Conservation (phyloP, 208 protist species). For the Crithidia sp. region DNA sequence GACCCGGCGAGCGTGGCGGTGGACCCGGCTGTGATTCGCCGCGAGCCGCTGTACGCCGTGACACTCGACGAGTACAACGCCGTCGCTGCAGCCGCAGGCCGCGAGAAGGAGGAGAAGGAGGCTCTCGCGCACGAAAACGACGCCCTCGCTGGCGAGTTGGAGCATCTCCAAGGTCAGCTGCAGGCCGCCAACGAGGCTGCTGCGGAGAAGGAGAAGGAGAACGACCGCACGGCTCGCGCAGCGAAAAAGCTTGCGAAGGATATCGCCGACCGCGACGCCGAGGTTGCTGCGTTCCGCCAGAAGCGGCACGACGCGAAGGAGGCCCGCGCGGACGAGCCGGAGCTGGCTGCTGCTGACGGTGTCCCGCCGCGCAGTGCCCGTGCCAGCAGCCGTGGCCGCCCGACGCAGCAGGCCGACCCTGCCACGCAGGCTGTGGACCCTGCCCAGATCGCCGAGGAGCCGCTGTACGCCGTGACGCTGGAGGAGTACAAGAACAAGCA, state of each 20-base stretch:
- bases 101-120: too few relatives aligned
- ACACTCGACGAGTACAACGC: too few relatives aligned
- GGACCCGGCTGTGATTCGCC: too few relatives aligned
- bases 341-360: neutral
- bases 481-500: constrained; percentile 16
- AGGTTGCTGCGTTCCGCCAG: neutral
- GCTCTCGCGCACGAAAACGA: too few relatives aligned
- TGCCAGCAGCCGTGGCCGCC: constrained; percentile 6
- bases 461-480: neutral
- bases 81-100: constrained; percentile 22
- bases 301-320: neutral
- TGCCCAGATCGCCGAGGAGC: neutral
- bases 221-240: too few relatives aligned
- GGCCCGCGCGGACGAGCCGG: neutral
- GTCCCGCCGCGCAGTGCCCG: neutral
- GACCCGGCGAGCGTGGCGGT: too few relatives aligned
- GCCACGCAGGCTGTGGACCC: constrained; percentile 2
- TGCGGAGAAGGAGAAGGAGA: neutral
- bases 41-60: too few relatives aligned
- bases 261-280: neutral
- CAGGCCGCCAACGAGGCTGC: constrained; percentile 4
- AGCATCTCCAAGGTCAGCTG: too few relatives aligned
- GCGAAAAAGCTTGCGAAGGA: too few relatives aligned
- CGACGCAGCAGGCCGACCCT: neutral
- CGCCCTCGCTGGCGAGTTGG: constrained; percentile 10